phyloP scores from a whole-genome alignment of 345 rosid species.

The Kernera saxatilis region DNA sequence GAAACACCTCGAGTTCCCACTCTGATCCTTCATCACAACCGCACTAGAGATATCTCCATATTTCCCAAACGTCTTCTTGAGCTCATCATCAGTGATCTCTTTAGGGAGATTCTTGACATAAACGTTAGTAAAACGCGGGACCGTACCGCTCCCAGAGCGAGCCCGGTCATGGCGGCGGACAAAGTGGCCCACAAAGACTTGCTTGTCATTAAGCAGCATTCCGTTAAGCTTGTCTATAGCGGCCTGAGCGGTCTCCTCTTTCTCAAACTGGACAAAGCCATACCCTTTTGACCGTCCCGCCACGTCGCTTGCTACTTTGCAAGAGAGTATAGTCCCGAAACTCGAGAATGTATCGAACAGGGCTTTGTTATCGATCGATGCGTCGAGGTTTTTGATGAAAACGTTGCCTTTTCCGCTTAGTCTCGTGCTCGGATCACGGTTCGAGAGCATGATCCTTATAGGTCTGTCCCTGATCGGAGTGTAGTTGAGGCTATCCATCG shows the following conservation, averaged over 20 bases:
- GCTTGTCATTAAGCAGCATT: constrained; percentile 60
- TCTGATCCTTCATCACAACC: constrained; percentile 50
- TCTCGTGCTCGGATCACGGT: constrained; percentile 62
- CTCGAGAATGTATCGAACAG: constrained; percentile 46
- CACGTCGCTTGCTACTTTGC: constrained; percentile 54
- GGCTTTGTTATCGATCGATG: constrained; percentile 50
- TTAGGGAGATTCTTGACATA: constrained; percentile 65
- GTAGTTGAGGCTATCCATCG: constrained; percentile 56
- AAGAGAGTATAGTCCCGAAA: constrained; percentile 59
- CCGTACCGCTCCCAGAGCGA: constrained; percentile 21
- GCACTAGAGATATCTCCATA: constrained; percentile 61
- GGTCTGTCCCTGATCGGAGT: constrained; percentile 54
- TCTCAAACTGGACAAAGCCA: constrained; percentile 73
- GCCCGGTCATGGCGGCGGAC: constrained; percentile 46
- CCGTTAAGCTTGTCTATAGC: constrained; percentile 56
- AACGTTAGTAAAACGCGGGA: constrained; percentile 48
- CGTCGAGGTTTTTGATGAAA: constrained; percentile 71
- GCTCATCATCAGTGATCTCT: constrained; percentile 51
- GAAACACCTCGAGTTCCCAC: constrained; percentile 62
- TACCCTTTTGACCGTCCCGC: constrained; percentile 48
- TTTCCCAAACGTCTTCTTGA: constrained; percentile 44
- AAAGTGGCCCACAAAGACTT: constrained; percentile 56
- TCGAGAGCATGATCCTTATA: constrained; percentile 65
- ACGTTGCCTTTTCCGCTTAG: constrained; percentile 61
- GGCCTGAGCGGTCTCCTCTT: constrained; percentile 47